These are phyloP conservation scores for Colletotrichum melonis DNA, from an alignment of 2,329 filamentous ascomycete genomes.

Conservation along the genomic window DNA sequence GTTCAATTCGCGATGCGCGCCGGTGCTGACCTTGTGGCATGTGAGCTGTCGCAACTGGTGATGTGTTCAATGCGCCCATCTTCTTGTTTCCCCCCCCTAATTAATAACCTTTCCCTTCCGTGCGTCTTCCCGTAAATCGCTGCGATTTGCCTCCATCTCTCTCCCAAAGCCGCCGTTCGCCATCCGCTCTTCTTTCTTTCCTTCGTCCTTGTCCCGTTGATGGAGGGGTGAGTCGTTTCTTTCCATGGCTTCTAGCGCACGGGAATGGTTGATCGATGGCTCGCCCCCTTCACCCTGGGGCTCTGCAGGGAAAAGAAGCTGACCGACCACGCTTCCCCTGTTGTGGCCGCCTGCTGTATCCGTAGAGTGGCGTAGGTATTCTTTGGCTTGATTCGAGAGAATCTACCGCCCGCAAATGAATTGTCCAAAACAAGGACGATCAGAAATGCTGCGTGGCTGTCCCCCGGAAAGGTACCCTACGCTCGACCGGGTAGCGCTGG, in stretches of 20 bases:
- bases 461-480: background rate
- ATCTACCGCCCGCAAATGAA: background rate
- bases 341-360: background rate
- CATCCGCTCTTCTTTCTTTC: background rate
- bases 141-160: background rate
- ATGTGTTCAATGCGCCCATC: conserved; percentile 7
- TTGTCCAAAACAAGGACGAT: background rate
- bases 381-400: background rate
- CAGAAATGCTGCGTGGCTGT: background rate
- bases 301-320: background rate
- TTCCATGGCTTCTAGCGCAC: background rate
- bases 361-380: background rate
- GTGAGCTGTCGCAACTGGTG: conserved; percentile 26
- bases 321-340: background rate
- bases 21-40: conserved; percentile 7
- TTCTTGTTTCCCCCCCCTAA: background rate
- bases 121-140: background rate
- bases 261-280: background rate
- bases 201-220: no score
- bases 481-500: background rate
- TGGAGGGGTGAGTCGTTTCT: background rate
- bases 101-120: background rate
- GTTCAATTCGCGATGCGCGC: background rate
- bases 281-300: background rate
- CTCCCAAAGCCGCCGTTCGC: background rate